Base-by-base conservation (phyloP, 768 basidiomycete genomes). In the Psilocybe cubensis region DNA sequence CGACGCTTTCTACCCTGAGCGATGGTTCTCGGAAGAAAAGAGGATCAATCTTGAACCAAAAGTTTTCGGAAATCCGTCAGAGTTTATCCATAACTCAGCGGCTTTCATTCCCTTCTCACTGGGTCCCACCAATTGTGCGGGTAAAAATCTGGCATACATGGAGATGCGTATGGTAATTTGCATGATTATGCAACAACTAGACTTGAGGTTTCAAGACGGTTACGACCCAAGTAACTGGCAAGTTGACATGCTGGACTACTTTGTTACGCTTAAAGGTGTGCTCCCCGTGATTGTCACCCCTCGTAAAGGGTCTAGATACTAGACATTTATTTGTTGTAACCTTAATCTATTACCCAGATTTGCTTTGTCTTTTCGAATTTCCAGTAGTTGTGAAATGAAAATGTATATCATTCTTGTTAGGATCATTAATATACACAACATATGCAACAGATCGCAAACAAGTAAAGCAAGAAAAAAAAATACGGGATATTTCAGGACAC, bases 121-220 rank as follows among this genome's bases (percentile, higher is more conserved):
- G 40, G 83, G 84, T 0, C 82, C 81, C 14, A 74, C 76, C 5
- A 81, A 81, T 60, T 85, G 84, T 63, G 78, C 74, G 12, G 83
- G 83, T 17, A 77, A 67, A 45, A 69, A 68, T 42, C 63, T 77
- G 23, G 76, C 76, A 4, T 73, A 66, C 57, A 59, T 72, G 61
- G 75, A 76, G 51, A 70, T 77, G 71, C 70, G 74, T 33, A 64
- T 67, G 62, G 68, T 70, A 3, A 52, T 69, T 14, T 68, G 65
- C 57, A 45, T 66, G 50, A 60, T 75, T 24, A 50, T 74, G 45
- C 64, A 61, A 40, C 65, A 63, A 28, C 69, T 74, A 56, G 63
- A 70, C 6, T 54, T 74, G 44, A 57, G 59, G 17, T 70, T 74
- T 43, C 64, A 63, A 12, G 60, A 62, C 9, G 60, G 57, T 3